Base-by-base conservation (phyloP, 768 basidiomycete genomes). In the Lenzites betulinus region DNA sequence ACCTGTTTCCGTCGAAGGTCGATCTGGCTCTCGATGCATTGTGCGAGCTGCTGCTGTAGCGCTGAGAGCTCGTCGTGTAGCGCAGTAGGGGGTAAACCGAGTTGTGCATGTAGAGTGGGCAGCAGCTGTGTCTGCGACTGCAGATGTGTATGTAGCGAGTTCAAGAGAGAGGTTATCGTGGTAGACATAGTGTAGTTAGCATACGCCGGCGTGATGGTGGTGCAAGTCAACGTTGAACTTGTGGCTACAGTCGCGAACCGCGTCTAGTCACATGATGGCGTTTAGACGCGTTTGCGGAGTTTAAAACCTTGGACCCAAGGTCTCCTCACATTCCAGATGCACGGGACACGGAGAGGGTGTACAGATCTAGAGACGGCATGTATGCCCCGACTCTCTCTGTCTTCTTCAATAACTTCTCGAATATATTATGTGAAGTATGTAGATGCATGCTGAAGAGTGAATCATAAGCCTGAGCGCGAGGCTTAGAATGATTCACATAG, bases 71-170 rank as follows among this genome's bases (percentile, higher is more conserved):
- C 94, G 71, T 92, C 88, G 70, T 91, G 85, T 43, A 95, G 83
- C 0, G 92, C 88, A 12, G 86, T 85, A 26, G 84, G 74, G 9
- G 93, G 92, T 15, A 95, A 80, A 33, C 92, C 93, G 16, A 96
- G 89, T 68, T 92, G 92, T 1, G 84, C 79, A 73, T 95, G 93
- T 4, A 96, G 78, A 7, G 87, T 85, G 16, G 92, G 92, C 2
- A 96, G 78, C 33, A 92, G 79, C 63, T 90, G 87, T 0, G 91
- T 92, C 74, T 95, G 93, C 1, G 86, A 76, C 71, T 90, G 89
- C 6, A 94, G 77, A 71, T 91, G 89, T 2, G 85, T 81, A 64
- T 93, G 90, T 26, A 95, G 73, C 22, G 90, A 88, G 70, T 89
- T 85, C 9, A 94, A 79, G 16, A 93, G 80, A 12, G 87, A 78